Evolutionary conservation across 1,284 basidiomycete species (phyloP), one percentile per base, ranked within the genome.

Genomic region (Hymenochaete sp.): DNA sequence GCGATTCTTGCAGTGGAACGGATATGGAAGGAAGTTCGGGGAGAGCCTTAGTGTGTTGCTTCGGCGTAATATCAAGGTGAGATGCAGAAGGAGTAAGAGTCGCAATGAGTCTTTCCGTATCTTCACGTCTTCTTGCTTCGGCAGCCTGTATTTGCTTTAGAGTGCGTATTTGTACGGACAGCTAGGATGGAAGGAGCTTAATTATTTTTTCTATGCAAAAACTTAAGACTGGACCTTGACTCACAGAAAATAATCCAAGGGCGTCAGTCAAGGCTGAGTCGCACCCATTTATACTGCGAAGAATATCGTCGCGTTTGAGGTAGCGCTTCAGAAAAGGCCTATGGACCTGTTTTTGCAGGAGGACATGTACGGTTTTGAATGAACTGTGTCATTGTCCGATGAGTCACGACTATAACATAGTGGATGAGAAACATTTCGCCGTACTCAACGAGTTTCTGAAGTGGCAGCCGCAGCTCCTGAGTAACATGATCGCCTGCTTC

Each of bases 281-380:
- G 50, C 80, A 85, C 1, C 60, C 66, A 5, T 58, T 52, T 28
- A 85, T 74, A 42, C 72, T 72, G 18, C 66, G 64, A 16, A 70
- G 60, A 36, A 85, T 82, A 53, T 89, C 82, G 29, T 85, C 79
- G 28, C 83, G 72, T 58, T 79, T 80, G 40, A 88, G 68, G 58
- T 87, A 89, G 2, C 83, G 71, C 62, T 86, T 87, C 51, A 90
- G 60, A 64, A 88, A 89, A 0, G 84, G 81, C 1, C 82, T 65
- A 42, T 73, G 71, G 8, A 70, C 67, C 51, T 83, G 77, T 51
- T 75, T 78, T 48, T 71, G 56, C 14, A 84, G 67, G 53, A 85
- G 70, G 4, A 60, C 53, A 38, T 68, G 64, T 2, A 85, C 73
- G 38, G 67, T 32, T 6, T 56, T 53, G 53, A 73, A 77, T 0